Evolutionary conservation across 805 yeast species (phyloP).

Genomic region (Saturnispora sekii): DNA sequence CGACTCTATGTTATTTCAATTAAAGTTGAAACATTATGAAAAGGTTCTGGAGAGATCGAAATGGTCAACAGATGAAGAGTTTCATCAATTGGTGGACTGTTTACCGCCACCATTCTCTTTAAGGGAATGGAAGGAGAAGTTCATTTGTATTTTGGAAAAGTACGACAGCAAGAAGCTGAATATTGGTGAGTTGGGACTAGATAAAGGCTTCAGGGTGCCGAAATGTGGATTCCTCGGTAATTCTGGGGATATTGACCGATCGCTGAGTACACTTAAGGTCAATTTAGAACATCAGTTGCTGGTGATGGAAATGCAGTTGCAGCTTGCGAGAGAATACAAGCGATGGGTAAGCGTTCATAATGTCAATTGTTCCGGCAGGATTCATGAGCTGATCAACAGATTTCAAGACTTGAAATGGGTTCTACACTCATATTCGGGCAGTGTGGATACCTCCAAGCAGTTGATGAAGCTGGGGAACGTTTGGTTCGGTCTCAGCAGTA

Average conservation of each 20-base stretch:
- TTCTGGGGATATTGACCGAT: background rate
- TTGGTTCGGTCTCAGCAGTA: slow-evolving; percentile 23
- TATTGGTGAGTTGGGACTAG: slow-evolving; percentile 90
- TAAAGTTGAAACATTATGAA: slow-evolving; percentile 41
- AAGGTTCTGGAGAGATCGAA: slow-evolving; percentile 35
- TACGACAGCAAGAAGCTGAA: slow-evolving; percentile 19
- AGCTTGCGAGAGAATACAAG: slow-evolving; percentile 36
- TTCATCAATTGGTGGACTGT: slow-evolving; percentile 18
- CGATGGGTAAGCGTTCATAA: slow-evolving; percentile 50
- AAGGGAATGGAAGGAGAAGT: slow-evolving; percentile 22
- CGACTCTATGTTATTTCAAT: background rate
- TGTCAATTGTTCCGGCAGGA: slow-evolving; percentile 65
- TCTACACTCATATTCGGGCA: slow-evolving; percentile 83
- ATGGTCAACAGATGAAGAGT: slow-evolving; percentile 25
- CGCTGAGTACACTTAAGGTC: slow-evolving; percentile 36
- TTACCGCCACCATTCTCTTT: slow-evolving; percentile 58
- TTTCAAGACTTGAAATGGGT: slow-evolving; percentile 35
- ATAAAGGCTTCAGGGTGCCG: slow-evolving; percentile 65
- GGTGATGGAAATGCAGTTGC: slow-evolving; percentile 42
- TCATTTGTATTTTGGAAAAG: slow-evolving; percentile 26
- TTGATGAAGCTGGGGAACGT: slow-evolving; percentile 39
- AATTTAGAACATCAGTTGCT: slow-evolving; percentile 53
- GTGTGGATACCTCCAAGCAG: slow-evolving; percentile 51
- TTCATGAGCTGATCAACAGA: slow-evolving; percentile 32
- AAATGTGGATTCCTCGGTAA: slow-evolving; percentile 42